phyloP scores from a whole-genome alignment of 345 rosid species.

The Gossypium stocksii region DNA sequence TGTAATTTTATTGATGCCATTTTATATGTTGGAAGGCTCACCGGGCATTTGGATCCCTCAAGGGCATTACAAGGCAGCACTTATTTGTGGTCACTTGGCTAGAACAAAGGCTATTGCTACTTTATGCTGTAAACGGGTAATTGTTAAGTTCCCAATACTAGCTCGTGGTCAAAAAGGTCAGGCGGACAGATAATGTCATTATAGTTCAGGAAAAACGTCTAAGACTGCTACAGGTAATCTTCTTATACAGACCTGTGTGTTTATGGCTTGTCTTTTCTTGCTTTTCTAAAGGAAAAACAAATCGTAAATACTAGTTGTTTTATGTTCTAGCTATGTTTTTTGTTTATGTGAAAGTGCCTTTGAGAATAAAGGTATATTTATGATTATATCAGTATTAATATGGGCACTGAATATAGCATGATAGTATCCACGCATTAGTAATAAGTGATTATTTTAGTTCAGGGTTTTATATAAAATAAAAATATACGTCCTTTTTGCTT shows the following conservation, averaged over 20 bases:
- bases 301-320: background rate
- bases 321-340: background rate
- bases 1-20: constrained; percentile 16
- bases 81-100: constrained; percentile 72
- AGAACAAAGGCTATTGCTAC: constrained; percentile 85
- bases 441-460: no score
- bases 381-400: background rate
- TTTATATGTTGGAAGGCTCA: constrained; percentile 50
- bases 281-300: background rate
- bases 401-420: background rate
- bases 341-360: background rate
- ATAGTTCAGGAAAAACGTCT: constrained; percentile 30
- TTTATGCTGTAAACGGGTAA: constrained; percentile 48
- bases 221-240: constrained; percentile 26
- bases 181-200: constrained; percentile 31
- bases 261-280: background rate
- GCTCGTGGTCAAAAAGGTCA: constrained; percentile 49
- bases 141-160: constrained; percentile 67
- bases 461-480: no score
- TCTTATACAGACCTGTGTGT: background rate
- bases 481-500: no score
- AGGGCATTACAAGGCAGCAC: constrained; percentile 56
- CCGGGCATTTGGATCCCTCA: constrained; percentile 45
- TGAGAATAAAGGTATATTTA: background rate
- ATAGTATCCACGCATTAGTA: background rate